Evolutionary conservation across 2,329 filamentous ascomycete genomes (phyloP).

Genomic region (Claviceps capensis): DNA sequence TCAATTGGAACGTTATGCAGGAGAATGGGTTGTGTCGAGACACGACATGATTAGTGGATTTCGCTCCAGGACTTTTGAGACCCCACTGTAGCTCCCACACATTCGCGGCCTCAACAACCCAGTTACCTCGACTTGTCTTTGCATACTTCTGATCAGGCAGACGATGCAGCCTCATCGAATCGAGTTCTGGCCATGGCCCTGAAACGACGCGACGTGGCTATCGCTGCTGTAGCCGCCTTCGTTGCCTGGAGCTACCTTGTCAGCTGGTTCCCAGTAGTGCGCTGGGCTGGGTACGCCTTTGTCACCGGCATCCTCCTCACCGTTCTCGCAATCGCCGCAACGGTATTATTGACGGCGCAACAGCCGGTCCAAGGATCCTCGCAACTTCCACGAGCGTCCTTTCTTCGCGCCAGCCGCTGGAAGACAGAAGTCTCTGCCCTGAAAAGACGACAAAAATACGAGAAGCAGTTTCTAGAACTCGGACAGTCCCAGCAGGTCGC

Average conservation of each 20-base stretch:
- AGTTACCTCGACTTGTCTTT: background rate
- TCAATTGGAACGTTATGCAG: too few species aligned
- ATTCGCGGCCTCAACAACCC: background rate
- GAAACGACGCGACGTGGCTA: conserved; percentile 56
- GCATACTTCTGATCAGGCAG: conserved; percentile 4
- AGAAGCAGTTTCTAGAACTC: conserved; percentile 56
- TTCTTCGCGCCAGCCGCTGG: conserved; percentile 54
- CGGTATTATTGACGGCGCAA: conserved; percentile 40
- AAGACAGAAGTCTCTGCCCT: conserved; percentile 53
- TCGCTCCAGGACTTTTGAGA: too few species aligned
- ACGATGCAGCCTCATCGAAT: conserved; percentile 19
- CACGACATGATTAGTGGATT: too few species aligned
- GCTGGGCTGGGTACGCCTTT: conserved; percentile 78
- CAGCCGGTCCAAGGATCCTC: conserved; percentile 27
- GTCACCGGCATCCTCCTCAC: conserved; percentile 50
- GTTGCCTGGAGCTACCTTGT: conserved; percentile 79
- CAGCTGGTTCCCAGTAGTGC: conserved; percentile 69
- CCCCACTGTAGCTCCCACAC: conserved; percentile 1
- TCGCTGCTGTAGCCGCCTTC: conserved; percentile 57
- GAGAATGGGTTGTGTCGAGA: too few species aligned
- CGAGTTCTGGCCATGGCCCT: conserved; percentile 45
- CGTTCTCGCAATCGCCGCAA: conserved; percentile 39
- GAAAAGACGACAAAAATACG: conserved; percentile 52
- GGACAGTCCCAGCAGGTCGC: conserved; percentile 61
- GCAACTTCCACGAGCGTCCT: conserved; percentile 36